phyloP scores from a whole-genome alignment of 495 filamentous ascomycete genomes.

The Talaromyces adpressus region DNA sequence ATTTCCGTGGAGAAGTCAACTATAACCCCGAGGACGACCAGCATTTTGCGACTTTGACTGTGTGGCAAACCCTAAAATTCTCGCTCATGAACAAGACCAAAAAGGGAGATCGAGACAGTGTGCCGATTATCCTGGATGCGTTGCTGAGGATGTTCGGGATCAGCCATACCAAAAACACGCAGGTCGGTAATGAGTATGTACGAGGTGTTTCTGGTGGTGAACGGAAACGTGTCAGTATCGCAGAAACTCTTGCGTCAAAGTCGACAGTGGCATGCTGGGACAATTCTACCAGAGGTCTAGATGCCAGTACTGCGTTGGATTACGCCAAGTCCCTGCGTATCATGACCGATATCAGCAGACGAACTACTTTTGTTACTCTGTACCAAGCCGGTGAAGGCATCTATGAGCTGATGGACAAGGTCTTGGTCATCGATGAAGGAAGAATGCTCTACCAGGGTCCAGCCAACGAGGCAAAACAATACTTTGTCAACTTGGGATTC shows the following conservation, averaged over 20 bases:
- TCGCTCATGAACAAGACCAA: slow-evolving; percentile 78
- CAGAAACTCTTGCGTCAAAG: slow-evolving; percentile 61
- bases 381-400: slow-evolving; percentile 83
- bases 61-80: slow-evolving; percentile 78
- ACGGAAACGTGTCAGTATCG: slow-evolving; percentile 64
- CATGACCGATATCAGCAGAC: slow-evolving; percentile 76
- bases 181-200: slow-evolving; percentile 78
- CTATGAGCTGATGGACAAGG: slow-evolving; percentile 76
- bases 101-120: slow-evolving; percentile 58
- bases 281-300: slow-evolving; percentile 75
- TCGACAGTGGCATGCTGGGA: slow-evolving; percentile 60
- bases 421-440: slow-evolving; percentile 59
- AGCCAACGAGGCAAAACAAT: slow-evolving; percentile 54
- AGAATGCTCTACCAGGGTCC: slow-evolving; percentile 60
- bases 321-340: slow-evolving; percentile 71
- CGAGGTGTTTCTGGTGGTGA: slow-evolving; percentile 69
- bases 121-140: slow-evolving; percentile 58
- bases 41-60: slow-evolving; percentile 71
- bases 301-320: slow-evolving; percentile 73
- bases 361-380: slow-evolving; percentile 75
- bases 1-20: slow-evolving; percentile 74
- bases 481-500: slow-evolving; percentile 66
- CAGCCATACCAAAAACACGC: slow-evolving; percentile 71
- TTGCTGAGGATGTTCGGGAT: slow-evolving; percentile 72
- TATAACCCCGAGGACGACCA: slow-evolving; percentile 80